phyloP scores from a whole-genome alignment of 2,329 filamentous ascomycete species.

The Trichoderma sp. region DNA sequence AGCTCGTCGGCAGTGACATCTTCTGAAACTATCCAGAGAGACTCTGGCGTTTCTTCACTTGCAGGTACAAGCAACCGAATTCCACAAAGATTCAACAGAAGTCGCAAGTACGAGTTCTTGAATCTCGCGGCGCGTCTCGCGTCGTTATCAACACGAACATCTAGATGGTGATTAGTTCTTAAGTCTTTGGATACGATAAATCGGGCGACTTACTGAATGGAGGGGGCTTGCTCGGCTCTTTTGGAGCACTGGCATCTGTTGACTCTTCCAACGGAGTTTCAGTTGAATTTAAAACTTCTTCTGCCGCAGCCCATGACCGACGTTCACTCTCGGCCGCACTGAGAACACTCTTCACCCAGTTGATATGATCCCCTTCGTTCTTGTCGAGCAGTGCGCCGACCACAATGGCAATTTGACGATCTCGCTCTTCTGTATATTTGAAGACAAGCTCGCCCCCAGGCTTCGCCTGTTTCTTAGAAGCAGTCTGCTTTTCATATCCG shows the following conservation, averaged over 20 bases:
- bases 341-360: conserved; percentile 79
- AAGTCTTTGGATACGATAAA: background rate
- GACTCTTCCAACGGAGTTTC: conserved; percentile 43
- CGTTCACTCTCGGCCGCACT: conserved; percentile 71
- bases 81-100: conserved; percentile 78
- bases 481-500: conserved; percentile 83
- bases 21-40: conserved; percentile 77
- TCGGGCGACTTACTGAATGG: conserved; percentile 40
- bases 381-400: conserved; percentile 81
- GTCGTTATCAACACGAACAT: conserved; percentile 66
- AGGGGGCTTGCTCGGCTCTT: conserved; percentile 39
- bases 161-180: conserved; percentile 46
- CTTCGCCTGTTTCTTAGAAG: conserved; percentile 62
- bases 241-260: conserved; percentile 36
- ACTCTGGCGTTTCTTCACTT: conserved; percentile 72
- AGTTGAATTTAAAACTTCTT: conserved; percentile 58
- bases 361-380: conserved; percentile 73
- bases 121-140: conserved; percentile 75
- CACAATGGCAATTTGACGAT: conserved; percentile 77
- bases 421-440: conserved; percentile 67
- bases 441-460: conserved; percentile 84
- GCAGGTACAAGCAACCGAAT: conserved; percentile 61
- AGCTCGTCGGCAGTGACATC: conserved; percentile 66
- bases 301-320: conserved; percentile 74
- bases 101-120: conserved; percentile 83